A percentile compares a stretch with the other conserved stretches of the same genome.
These are phyloP conservation scores for Salix viminalis DNA, from an alignment of 345 rosid species.

Conservation along the genomic window DNA sequence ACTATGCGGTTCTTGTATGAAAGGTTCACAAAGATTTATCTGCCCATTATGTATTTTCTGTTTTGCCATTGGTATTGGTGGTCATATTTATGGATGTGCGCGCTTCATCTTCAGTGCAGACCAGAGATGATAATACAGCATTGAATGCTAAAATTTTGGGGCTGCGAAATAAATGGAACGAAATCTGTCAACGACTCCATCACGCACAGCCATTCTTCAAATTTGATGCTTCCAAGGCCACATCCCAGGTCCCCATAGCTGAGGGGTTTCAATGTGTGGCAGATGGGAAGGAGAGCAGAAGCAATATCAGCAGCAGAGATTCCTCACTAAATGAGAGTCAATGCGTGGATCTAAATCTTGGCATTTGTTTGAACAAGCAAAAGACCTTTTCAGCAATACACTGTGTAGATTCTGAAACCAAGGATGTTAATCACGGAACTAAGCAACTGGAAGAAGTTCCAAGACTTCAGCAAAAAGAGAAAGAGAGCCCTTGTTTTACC, in stretches of 20 bases:
- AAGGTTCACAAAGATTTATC: neutral
- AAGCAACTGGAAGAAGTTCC: slow-evolving; percentile 19
- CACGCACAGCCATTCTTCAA: slow-evolving; percentile 36
- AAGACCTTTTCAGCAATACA: neutral
- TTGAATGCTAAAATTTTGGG: slow-evolving; percentile 32
- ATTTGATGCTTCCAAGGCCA: slow-evolving; percentile 24
- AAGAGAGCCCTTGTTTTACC: slow-evolving; percentile 1
- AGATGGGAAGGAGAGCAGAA: slow-evolving; percentile 15
- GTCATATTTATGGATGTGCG: slow-evolving; percentile 34
- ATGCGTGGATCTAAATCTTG: slow-evolving; percentile 13
- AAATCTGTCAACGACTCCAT: slow-evolving; percentile 51
- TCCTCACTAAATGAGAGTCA: slow-evolving; percentile 9
- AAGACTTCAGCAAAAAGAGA: slow-evolving; percentile 15
- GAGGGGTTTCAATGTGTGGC: slow-evolving; percentile 6
- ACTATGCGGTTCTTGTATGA: neutral
- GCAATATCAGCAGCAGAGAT: slow-evolving; percentile 15
- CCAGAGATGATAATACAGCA: slow-evolving; percentile 37
- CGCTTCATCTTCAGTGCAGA: slow-evolving; percentile 56
- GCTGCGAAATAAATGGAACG: slow-evolving; percentile 56
- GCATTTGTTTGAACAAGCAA: slow-evolving; percentile 8
- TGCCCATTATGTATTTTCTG: neutral
- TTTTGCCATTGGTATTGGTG: slow-evolving; percentile 4
- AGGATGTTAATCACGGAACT: slow-evolving; percentile 20
- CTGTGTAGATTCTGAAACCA: slow-evolving; percentile 17
- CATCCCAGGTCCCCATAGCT: slow-evolving; percentile 28